These are phyloP conservation scores for Nicotiana sylvestris DNA, from an alignment of 257 asterid genomes.

Conservation along the genomic window DNA sequence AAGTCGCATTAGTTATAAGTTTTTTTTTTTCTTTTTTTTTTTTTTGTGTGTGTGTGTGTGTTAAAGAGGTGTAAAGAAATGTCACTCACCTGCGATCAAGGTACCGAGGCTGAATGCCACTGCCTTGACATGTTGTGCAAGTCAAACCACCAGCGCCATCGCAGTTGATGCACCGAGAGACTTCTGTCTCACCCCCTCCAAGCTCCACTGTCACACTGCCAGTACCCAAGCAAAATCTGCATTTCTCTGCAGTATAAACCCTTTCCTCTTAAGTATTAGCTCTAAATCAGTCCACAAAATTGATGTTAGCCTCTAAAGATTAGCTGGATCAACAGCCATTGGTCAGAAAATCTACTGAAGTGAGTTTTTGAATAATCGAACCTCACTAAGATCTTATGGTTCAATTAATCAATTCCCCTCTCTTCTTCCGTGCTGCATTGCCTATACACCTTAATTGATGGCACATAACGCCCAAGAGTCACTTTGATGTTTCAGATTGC, in stretches of 20 bases:
- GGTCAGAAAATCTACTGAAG: background rate
- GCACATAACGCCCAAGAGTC: background rate
- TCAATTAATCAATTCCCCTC: background rate
- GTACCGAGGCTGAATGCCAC: slow-evolving; percentile 95
- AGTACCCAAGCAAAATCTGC: slow-evolving; percentile 81
- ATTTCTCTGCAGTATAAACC: slow-evolving; percentile 50
- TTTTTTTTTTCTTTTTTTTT: background rate
- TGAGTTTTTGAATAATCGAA: background rate
- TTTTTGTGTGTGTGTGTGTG: background rate
- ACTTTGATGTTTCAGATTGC: background rate
- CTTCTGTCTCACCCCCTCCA: slow-evolving; percentile 77
- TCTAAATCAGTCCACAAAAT: background rate
- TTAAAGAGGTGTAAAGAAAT: background rate
- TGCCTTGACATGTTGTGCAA: slow-evolving; percentile 99
- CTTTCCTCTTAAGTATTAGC: background rate
- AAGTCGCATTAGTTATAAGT: background rate
- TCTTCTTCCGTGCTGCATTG: background rate
- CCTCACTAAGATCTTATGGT: background rate
- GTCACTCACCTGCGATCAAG: slow-evolving; percentile 85
- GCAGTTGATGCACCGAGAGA: slow-evolving; percentile 82
- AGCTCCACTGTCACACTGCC: slow-evolving; percentile 78
- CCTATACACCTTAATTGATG: background rate
- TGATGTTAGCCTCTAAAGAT: background rate
- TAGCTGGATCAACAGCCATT: background rate
- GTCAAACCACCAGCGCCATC: slow-evolving; percentile 81